These are phyloP conservation scores for Vaccinium corymbosum DNA, from an alignment of 148 eudicot species.

Conservation along the genomic window DNA sequence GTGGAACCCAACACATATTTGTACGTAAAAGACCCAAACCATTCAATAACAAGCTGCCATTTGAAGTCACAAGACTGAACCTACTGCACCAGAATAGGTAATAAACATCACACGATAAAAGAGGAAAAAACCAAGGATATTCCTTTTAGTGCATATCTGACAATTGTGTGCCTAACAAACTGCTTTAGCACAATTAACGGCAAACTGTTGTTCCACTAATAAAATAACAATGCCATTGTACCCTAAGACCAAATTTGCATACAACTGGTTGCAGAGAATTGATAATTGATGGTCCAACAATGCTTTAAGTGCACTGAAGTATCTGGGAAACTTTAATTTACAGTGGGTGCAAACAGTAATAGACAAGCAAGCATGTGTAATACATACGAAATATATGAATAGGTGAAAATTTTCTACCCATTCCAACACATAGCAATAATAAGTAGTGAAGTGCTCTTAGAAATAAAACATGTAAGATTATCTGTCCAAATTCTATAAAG, in stretches of 20 bases:
- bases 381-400: not conserved
- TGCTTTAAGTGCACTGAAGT: not conserved
- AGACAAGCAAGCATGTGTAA: not conserved
- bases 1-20: not conserved
- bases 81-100: not conserved
- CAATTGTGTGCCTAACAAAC: not conserved
- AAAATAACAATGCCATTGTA: not conserved
- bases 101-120: not conserved
- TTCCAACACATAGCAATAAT: not conserved
- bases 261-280: not conserved
- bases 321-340: not conserved
- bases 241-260: not conserved
- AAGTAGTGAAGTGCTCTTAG: not conserved
- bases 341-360: not conserved
- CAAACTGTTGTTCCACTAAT: not conserved
- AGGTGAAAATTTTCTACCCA: not conserved
- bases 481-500: not conserved
- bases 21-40: not conserved
- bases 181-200: not conserved
- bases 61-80: not conserved
- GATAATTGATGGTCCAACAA: not conserved
- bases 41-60: not conserved
- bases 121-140: not conserved
- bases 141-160: not conserved
- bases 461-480: not conserved